Evolutionary conservation across 1,139 yeast species (phyloP), one percentile per base, ranked within the genome.

Genomic region (Suhomyces chickasaworum): DNA sequence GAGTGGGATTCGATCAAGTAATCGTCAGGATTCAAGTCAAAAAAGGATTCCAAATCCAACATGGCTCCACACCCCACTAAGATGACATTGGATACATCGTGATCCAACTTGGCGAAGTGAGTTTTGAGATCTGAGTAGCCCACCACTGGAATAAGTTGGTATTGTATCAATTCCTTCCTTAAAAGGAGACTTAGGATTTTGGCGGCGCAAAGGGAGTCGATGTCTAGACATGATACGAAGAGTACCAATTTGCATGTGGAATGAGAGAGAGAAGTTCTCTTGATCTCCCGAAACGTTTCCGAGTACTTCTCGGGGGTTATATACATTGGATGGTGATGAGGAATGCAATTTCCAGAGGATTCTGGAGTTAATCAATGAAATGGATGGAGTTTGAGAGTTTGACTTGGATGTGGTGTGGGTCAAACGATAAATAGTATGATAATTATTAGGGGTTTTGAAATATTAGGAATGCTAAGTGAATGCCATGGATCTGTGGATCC

Each of bases 41-140:
- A 73, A 60, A 88, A 89, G 32, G 81, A 77, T 60, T 89, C 95
- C 32, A 95, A 62, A 64, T 95, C 98, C 25, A 91, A 80, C 78
- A 88, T 83, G 13, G 96, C 96, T n/a, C 99, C 99, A 68, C 97
- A 93, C 0, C 99, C 99, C 2, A 95, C 69, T 39, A 91, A 71
- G 4, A 95, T 66, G 10, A 93, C 86, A 58, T 86, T 90, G 12
- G 82, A 69, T n/a, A 93, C 83, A 47, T 89, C 95, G 9, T 69
- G 76, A 57, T 91, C 97, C 36, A 93, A 68, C 46, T 77, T 77
- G 9, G 58, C 50, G 59, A 81, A 91, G 61, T 86, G 89, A 30
- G 58, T 61, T 51, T 80, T 81, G 54, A 95, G 71, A 57, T 91
- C 97, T 9, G 84, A 69, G 60, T 89, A 93, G 1, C 99, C 99